Percentiles rank a stretch among this genome's conserved stretches.
phyloP scores from a whole-genome alignment of 1,139 yeast species.

The Hansenula lynferdii region DNA sequence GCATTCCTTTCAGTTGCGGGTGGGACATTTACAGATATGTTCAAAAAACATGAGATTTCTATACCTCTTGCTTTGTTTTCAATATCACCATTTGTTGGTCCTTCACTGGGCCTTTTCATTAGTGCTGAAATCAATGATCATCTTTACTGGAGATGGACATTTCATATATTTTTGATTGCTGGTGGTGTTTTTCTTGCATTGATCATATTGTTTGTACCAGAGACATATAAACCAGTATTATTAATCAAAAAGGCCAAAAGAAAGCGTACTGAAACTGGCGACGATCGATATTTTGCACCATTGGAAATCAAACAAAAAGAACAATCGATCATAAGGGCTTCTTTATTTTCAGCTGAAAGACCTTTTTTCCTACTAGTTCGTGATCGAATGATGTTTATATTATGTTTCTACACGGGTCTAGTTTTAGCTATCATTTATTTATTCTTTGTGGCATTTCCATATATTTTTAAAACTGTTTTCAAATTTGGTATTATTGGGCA shows the following conservation, averaged over 20 bases:
- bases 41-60: constrained; percentile 52
- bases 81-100: constrained; percentile 74
- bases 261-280: constrained; percentile 57
- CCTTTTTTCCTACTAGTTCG: constrained; percentile 49
- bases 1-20: constrained; percentile 73
- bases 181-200: constrained; percentile 52
- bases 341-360: constrained; percentile 37
- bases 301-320: constrained; percentile 41
- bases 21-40: constrained; percentile 70
- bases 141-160: constrained; percentile 53
- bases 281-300: constrained; percentile 45
- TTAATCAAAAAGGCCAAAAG: constrained; percentile 52
- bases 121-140: constrained; percentile 57
- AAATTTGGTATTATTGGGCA: constrained; percentile 43
- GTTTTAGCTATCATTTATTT: constrained; percentile 55
- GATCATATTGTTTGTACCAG: constrained; percentile 51
- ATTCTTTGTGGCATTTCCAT: constrained; percentile 61
- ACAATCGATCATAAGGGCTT: constrained; percentile 34
- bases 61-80: constrained; percentile 68
- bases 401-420: constrained; percentile 61
- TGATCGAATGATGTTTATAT: constrained; percentile 58
- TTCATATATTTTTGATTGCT: constrained; percentile 61
- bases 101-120: constrained; percentile 65
- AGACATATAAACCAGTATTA: constrained; percentile 66
- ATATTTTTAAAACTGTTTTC: constrained; percentile 45